Conservation (phyloP, 192 early-diverging fungal species). For the Rhizophagus clarus region DNA sequence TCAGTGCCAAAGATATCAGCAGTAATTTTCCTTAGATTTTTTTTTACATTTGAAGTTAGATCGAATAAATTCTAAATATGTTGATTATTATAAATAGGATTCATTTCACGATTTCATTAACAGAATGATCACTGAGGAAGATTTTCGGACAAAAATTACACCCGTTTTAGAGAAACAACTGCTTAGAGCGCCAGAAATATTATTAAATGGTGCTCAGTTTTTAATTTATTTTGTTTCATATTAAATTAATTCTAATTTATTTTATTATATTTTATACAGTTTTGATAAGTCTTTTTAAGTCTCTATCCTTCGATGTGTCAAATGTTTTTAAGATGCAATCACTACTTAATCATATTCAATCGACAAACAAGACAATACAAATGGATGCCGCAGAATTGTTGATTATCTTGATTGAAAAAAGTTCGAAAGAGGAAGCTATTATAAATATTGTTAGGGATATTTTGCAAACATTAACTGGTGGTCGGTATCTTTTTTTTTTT, state of each 20-base stretch:
- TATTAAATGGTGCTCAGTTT: slow-evolving; percentile 56
- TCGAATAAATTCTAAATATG: background rate
- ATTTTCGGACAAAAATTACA: slow-evolving; percentile 61
- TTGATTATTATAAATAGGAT: slow-evolving; percentile 25
- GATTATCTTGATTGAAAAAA: slow-evolving; percentile 52
- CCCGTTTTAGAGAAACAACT: slow-evolving; percentile 74
- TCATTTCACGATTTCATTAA: slow-evolving; percentile 66
- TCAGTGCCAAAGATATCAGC: slow-evolving; percentile 46
- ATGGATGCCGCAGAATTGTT: slow-evolving; percentile 63
- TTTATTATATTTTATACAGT: slow-evolving; percentile 42
- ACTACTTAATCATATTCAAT: slow-evolving; percentile 67
- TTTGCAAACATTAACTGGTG: slow-evolving; percentile 46
- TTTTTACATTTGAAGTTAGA: slow-evolving; percentile 18
- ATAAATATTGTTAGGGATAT: slow-evolving; percentile 62
- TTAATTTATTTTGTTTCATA: background rate
- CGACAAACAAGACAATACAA: slow-evolving; percentile 60
- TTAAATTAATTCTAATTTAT: background rate
- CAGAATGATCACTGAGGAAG: slow-evolving; percentile 49
- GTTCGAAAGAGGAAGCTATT: slow-evolving; percentile 51
- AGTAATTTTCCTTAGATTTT: slow-evolving; percentile 34
- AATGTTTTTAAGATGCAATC: slow-evolving; percentile 62
- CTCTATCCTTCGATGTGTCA: slow-evolving; percentile 64
- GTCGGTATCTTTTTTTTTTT: slow-evolving; percentile 31
- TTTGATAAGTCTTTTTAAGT: slow-evolving; percentile 50
- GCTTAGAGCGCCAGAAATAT: slow-evolving; percentile 84